Base-by-base conservation (phyloP, 2,329 filamentous ascomycete species). In the Calonectria pteridis region DNA sequence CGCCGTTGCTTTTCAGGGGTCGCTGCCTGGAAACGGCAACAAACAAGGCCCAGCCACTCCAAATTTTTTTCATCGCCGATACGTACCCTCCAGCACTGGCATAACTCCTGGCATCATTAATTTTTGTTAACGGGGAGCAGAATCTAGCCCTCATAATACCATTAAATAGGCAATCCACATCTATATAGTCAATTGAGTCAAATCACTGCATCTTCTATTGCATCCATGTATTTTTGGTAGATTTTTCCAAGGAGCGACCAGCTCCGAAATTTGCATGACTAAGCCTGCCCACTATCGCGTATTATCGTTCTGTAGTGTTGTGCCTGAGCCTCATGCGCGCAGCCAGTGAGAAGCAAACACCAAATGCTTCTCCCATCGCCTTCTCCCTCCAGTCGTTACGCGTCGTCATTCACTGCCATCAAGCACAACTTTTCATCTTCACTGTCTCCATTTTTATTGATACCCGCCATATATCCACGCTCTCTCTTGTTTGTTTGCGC, bases 91-190 rank as follows among this genome's bases (percentile, higher is more conserved):
- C 3, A 62, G 65, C 80, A 77, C 75, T 65, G 71, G 65, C 37
- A 67, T 72, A 78, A 80, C 83, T 84, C 83, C 74, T 75, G 53
- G 49, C 29, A 73, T 64, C 76, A 83, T 80, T 84, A 82, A 81
- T 69, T 78, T 73, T 13, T 80, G 83, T 81, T 85, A 84, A 67
- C 37, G n/a, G 4, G 55, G 18, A 14, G 4, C 7, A 26, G 14
- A 71, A 50, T 35, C 55, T 6, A 26, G 29, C 23, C 14, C n/a
- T 28, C 4, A 4, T 46, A 31, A 40, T 33, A 28, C 40, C 10
- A 2, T 11, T 62, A 6, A 29, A 51, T 11, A 28, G 10, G 16
- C 16, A 33, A 37, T 35, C 13, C 14, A 40, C 13, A 20, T 35
- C 3, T 46, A 51, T n/a, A 3, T 26, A 40, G 5, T 9, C 10